A percentile compares a stretch with the other conserved stretches of the same genome.
phyloP scores from a whole-genome alignment of 2,329 filamentous ascomycete species.

The Colletotrichum zoysiae region DNA sequence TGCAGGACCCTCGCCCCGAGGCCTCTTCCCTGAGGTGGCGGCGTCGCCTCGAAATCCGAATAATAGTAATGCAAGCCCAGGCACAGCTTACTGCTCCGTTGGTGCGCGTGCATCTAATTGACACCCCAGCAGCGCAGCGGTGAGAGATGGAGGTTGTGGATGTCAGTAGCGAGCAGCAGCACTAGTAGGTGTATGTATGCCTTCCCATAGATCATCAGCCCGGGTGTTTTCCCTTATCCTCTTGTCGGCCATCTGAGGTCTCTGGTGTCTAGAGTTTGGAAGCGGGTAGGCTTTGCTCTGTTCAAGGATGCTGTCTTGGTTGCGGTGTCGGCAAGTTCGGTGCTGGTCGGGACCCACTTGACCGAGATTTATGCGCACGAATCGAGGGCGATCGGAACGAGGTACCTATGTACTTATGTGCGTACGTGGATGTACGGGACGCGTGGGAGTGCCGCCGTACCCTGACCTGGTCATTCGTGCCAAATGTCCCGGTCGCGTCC shows the following conservation, averaged over 20 bases:
- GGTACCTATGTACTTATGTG: not conserved
- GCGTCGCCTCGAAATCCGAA: slow-evolving; percentile 19
- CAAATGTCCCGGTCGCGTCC: slow-evolving; percentile 18
- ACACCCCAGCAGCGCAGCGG: slow-evolving; percentile 4
- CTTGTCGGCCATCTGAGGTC: not conserved
- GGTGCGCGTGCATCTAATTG: slow-evolving; percentile 30
- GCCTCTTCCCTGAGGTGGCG: slow-evolving; percentile 6
- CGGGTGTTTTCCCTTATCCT: not conserved
- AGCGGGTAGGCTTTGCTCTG: slow-evolving; percentile 6
- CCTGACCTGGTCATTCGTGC: slow-evolving; percentile 20
- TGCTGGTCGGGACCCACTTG: slow-evolving; percentile 32
- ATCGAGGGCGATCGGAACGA: slow-evolving; percentile 29
- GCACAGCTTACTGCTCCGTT: slow-evolving; percentile 21
- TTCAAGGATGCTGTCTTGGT: not conserved
- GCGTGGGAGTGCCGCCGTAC: not conserved
- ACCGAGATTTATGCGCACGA: slow-evolving; percentile 40
- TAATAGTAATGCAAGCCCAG: not conserved
- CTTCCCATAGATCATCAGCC: not conserved
- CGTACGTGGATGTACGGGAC: not conserved
- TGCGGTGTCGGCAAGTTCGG: slow-evolving; percentile 36
- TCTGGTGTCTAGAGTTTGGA: not conserved
- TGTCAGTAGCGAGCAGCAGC: not conserved
- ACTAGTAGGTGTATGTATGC: not conserved
- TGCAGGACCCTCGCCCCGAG: slow-evolving; percentile 17
- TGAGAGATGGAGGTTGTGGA: not conserved